These are phyloP conservation scores for Mixia osmundae DNA, from an alignment of 1,284 basidiomycete species.

Conservation along the genomic window DNA sequence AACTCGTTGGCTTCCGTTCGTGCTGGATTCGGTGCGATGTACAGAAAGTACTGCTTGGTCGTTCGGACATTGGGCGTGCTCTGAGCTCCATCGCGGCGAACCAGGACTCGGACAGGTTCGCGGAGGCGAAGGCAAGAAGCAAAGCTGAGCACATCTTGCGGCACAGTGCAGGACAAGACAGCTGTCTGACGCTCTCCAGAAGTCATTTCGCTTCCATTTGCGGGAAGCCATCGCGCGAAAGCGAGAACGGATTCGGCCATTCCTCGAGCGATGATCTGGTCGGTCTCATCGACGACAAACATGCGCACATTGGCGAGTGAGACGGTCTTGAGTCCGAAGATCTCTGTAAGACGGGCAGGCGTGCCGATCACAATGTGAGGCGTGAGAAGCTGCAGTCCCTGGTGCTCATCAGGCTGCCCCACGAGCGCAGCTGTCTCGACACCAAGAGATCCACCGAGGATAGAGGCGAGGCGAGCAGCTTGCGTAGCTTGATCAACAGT, in stretches of 20 bases:
- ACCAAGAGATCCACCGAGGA: conserved; percentile 72
- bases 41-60: conserved; percentile 68
- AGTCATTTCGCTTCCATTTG: no score
- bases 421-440: conserved; percentile 65
- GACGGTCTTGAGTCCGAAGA: conserved; percentile 56
- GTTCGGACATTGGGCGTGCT: conserved; percentile 29
- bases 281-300: conserved; percentile 86
- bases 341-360: conserved; percentile 77
- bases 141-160: conserved; percentile 77
- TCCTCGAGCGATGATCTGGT: conserved; percentile 90
- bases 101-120: conserved; percentile 85
- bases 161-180: no score
- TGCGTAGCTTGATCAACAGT: conserved; percentile 97
- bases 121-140: conserved; percentile 65
- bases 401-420: no score
- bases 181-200: conserved; percentile 66
- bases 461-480: conserved; percentile 87
- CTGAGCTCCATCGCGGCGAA: no score
- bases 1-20: no score
- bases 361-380: conserved; percentile 92
- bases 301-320: conserved; percentile 66
- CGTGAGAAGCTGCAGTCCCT: no score
- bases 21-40: conserved; percentile 11
- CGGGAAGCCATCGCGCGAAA: conserved; percentile 74
- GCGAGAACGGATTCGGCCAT: conserved; percentile 82